Conservation (phyloP, 108 stramenopile genomes). For the Pseudonitzschia pungens region DNA sequence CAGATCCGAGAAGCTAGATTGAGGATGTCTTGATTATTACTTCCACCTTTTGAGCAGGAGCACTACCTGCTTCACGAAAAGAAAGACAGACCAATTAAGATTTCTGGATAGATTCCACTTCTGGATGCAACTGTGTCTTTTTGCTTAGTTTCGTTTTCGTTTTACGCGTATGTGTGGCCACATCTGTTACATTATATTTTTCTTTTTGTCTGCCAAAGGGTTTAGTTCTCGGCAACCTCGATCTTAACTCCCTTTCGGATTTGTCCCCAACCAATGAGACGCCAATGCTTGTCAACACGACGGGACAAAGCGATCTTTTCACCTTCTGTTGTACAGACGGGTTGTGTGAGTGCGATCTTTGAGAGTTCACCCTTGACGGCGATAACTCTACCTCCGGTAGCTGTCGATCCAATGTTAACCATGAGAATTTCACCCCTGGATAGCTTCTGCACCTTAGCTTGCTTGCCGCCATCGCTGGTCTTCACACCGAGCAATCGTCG, state of each 20-base stretch:
- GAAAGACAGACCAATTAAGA: too few relatives aligned
- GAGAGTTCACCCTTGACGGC: slow-evolving; percentile 96
- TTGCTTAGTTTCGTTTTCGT: too few relatives aligned
- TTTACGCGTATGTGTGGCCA: too few relatives aligned
- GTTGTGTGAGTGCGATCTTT: slow-evolving; percentile 97
- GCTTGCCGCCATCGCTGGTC: slow-evolving; percentile 97
- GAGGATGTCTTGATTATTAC: too few relatives aligned
- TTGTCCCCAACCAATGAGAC: slow-evolving; percentile 95
- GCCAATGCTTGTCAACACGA: slow-evolving; percentile 99
- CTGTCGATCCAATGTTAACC: slow-evolving; percentile 99
- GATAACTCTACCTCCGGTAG: slow-evolving; percentile 95
- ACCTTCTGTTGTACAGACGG: slow-evolving; percentile 98
- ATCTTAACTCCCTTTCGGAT: slow-evolving; percentile 88
- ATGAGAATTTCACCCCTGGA: slow-evolving; percentile 97
- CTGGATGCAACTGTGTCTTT: too few relatives aligned
- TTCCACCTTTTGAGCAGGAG: too few relatives aligned
- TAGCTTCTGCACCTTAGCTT: slow-evolving; percentile 98
- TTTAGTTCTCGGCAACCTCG: slow-evolving; percentile 68
- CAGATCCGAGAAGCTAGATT: too few relatives aligned
- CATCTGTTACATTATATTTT: too few relatives aligned
- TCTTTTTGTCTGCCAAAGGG: background rate
- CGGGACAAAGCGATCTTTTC: slow-evolving; percentile 99
- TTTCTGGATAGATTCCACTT: too few relatives aligned
- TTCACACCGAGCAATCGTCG: slow-evolving; percentile 97
- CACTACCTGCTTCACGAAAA: too few relatives aligned